phyloP scores from a whole-genome alignment of 2,329 filamentous ascomycete genomes.

The Colletotrichum coccodes region DNA sequence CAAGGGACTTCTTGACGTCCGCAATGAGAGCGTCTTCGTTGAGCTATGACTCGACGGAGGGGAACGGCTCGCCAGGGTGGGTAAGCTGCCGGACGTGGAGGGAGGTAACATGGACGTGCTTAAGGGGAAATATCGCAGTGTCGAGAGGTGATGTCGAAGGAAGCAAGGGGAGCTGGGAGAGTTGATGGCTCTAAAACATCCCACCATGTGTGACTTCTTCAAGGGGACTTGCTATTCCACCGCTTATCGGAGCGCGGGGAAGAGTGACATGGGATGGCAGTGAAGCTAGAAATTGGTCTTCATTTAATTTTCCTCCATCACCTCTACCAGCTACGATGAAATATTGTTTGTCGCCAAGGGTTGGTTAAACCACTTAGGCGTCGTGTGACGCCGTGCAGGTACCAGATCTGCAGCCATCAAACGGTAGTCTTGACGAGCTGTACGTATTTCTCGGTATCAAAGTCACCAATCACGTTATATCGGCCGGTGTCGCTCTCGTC shows the following conservation, averaged over 20 bases:
- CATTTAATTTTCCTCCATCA: background rate
- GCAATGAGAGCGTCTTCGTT: conserved; percentile 79
- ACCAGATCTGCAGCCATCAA: conserved; percentile 10
- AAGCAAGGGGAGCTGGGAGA: conserved; percentile 4
- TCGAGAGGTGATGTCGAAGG: background rate
- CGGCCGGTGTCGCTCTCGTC: background rate
- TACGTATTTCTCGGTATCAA: background rate
- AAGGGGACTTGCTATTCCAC: conserved; percentile 10
- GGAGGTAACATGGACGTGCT: conserved; percentile 79
- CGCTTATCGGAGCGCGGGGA: conserved; percentile 31
- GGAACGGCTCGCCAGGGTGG: conserved; percentile 74
- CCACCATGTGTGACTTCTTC: conserved; percentile 22
- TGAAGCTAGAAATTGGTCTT: background rate
- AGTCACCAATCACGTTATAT: background rate
- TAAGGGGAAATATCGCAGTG: conserved; percentile 55
- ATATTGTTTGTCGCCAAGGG: background rate
- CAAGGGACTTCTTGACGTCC: conserved; percentile 78
- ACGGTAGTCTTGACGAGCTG: background rate
- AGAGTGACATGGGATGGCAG: conserved; percentile 25
- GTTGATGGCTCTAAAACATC: conserved; percentile 31
- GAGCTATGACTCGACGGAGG: conserved; percentile 73
- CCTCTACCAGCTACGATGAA: background rate
- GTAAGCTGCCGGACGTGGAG: conserved; percentile 82
- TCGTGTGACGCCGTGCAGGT: conserved; percentile 16
- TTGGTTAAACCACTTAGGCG: background rate